Conservation (phyloP, 257 asterid genomes). For the Hygrophila difformis region DNA sequence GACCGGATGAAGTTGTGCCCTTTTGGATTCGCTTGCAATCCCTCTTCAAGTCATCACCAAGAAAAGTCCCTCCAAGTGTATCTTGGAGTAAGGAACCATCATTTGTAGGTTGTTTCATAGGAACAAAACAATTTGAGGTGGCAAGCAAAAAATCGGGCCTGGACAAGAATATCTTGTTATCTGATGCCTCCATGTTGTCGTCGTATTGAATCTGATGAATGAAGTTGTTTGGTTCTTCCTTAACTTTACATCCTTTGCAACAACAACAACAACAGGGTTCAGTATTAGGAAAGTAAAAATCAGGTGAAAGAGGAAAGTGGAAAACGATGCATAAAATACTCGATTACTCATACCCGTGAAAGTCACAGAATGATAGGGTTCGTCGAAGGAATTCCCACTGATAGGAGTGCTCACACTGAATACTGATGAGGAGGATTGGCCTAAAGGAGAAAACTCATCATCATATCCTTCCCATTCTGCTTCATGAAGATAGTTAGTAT, state of each 20-base stretch:
- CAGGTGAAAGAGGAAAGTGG: constrained; percentile 1
- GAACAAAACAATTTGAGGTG: constrained; percentile 35
- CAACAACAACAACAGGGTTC: constrained; percentile 15
- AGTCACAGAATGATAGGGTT: constrained; percentile 20
- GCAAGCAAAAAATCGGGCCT: constrained; percentile 51
- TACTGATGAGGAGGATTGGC: constrained; percentile 26
- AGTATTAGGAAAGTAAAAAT: constrained; percentile 12
- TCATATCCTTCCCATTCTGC: constrained; percentile 33
- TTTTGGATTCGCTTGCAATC: constrained; percentile 20
- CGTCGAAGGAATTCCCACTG: constrained; percentile 35
- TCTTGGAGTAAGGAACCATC: constrained; percentile 20
- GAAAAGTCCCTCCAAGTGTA: constrained; percentile 11
- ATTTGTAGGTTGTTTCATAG: constrained; percentile 23
- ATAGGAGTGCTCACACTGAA: constrained; percentile 29
- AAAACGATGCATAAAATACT: not conserved
- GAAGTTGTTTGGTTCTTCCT: constrained; percentile 19
- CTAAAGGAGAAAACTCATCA: constrained; percentile 35
- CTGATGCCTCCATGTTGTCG: constrained; percentile 13
- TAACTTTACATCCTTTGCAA: constrained; percentile 27
- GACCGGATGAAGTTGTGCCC: constrained; percentile 17
- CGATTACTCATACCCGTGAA: constrained; percentile 29
- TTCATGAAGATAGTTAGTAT: constrained; percentile 22
- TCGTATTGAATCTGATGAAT: constrained; percentile 9
- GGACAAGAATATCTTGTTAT: constrained; percentile 22
- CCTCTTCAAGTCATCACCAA: constrained; percentile 17